Evolutionary conservation across 305 asterid genomes (phyloP).

Genomic region (Fraxinus paxiana): DNA sequence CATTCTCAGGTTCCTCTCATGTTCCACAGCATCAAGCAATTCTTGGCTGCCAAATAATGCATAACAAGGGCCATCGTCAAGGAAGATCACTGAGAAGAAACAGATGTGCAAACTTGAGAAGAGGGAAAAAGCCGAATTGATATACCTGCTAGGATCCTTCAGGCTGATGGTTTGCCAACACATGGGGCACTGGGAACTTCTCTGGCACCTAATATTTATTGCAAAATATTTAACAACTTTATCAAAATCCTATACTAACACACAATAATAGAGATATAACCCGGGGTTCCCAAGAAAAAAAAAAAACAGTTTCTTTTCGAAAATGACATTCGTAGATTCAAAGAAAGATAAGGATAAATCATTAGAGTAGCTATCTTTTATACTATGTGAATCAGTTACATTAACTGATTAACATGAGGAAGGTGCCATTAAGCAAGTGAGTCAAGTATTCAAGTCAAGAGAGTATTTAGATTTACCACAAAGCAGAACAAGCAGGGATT

Average conservation of each 20-base stretch:
- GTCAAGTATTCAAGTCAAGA: background rate
- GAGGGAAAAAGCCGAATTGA: background rate
- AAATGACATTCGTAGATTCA: background rate
- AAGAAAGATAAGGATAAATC: background rate
- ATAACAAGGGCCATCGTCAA: background rate
- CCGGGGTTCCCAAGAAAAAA: background rate
- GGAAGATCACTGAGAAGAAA: background rate
- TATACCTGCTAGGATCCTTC: slow-evolving; percentile 80
- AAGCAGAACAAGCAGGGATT: background rate
- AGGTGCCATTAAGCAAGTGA: background rate
- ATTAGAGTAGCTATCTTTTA: background rate
- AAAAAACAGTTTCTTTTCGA: background rate
- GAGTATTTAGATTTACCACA: background rate
- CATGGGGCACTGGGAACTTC: slow-evolving; percentile 95
- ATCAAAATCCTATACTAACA: background rate
- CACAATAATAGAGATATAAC: background rate
- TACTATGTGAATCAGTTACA: background rate
- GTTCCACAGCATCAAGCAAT: slow-evolving; percentile 86
- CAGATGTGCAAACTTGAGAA: background rate
- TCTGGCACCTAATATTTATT: slow-evolving; percentile 62
- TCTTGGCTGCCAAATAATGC: slow-evolving; percentile 68
- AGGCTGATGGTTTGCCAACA: slow-evolving; percentile 83
- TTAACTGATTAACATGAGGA: background rate
- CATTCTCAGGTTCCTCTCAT: slow-evolving; percentile 69
- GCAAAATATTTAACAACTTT: background rate